Base-by-base conservation (phyloP, 257 asterid genomes). In the Fraxinus quadrangulata region DNA sequence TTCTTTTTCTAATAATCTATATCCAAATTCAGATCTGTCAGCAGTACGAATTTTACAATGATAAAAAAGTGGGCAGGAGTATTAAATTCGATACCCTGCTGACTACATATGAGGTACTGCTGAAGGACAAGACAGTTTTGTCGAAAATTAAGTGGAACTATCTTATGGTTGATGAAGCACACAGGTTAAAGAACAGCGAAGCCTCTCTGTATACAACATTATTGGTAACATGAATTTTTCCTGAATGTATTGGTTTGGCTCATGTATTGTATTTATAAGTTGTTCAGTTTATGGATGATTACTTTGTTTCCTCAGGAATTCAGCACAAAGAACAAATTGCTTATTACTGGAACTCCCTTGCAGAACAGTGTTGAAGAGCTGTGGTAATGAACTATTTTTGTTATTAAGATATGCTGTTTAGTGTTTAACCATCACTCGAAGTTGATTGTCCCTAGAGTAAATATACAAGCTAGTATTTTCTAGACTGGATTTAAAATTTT, bases 141-240 rank as follows among this genome's bases (percentile, higher is more conserved):
- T 96, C 98, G 14, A 93, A 93, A 88, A 93, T 96, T 83, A 94
- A 88, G 88, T 96, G 99, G 99, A 96, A 83, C 81, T 96, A 96
- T 83, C 94, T 94, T 79, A 96, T 96, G 99, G 97, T 96, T 87
- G 99, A 96, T 88, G 99, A 96, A 87, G 99, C 99, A 5, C 99
- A 96, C 84, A 87, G 98, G 90, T 81, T 96, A 77, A 96, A 96
- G 90, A 96, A 96, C 82, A 93, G 98, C 75, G 99, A 93, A 88
- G 98, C 99, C 74, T 96, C 97, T 76, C 75, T 96, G 83, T 96
- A 96, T 75, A 96, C 88, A 6, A 36, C 97, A 73, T 85, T 96
- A 71, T 83, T 76, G 85, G 99, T 96, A 93, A 34, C 83, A 24
- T 76, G 13, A 59, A 3, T 45, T 67, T 88, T 72, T 37, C 63